Conservation (phyloP, 345 rosid species). For the Hirschfeldia incana region DNA sequence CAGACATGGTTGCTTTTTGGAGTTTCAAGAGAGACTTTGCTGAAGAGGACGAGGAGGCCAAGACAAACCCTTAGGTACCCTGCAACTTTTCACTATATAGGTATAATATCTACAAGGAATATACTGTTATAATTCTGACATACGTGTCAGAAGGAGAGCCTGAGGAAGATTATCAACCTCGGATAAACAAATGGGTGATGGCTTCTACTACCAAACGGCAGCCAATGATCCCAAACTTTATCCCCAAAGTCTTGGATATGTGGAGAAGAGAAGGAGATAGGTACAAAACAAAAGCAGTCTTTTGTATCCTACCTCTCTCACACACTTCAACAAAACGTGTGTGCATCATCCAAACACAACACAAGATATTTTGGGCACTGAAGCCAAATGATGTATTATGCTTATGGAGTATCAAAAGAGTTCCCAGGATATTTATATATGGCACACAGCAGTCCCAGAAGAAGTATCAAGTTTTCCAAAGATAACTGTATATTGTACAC, state of each 20-base stretch:
- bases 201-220: constrained; percentile 48
- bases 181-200: constrained; percentile 72
- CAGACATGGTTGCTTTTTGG: constrained; percentile 60
- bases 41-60: constrained; percentile 39
- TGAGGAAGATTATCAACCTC: constrained; percentile 55
- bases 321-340: constrained; percentile 26
- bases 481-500: constrained; percentile 32
- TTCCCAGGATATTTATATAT: constrained; percentile 26
- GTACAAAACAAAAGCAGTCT: constrained; percentile 35
- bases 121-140: constrained; percentile 43
- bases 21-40: constrained; percentile 24
- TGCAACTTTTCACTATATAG: constrained; percentile 45
- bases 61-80: constrained; percentile 41
- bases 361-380: constrained; percentile 22
- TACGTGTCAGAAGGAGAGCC: constrained; percentile 61
- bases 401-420: constrained; percentile 6
- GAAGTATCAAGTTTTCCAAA: constrained; percentile 9
- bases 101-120: constrained; percentile 40
- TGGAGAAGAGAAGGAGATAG: constrained; percentile 40
- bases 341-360: constrained; percentile 30
- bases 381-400: constrained; percentile 15
- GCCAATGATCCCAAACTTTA: constrained; percentile 31
- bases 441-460: constrained; percentile 15
- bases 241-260: constrained; percentile 40
- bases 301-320: constrained; percentile 29